phyloP scores from a whole-genome alignment of 2,329 filamentous ascomycete genomes.

The Aspergillus sp. region DNA sequence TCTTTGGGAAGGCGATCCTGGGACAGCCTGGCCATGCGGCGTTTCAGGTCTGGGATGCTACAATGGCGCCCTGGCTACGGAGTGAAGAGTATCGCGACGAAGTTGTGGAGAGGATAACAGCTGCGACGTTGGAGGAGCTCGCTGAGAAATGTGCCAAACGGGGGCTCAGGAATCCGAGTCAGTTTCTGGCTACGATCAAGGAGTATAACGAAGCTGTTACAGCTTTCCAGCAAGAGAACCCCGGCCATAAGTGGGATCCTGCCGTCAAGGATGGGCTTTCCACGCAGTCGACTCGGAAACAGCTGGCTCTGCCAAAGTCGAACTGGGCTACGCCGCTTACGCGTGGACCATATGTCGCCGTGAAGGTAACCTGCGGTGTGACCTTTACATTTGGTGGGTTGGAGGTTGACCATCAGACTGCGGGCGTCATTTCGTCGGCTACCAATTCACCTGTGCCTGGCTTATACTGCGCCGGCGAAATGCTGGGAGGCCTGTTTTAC shows the following conservation, averaged over 20 bases:
- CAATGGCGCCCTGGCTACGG: conserved; percentile 54
- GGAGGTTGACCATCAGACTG: conserved; percentile 54
- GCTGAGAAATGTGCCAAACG: conserved; percentile 48
- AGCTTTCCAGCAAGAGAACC: conserved; percentile 47
- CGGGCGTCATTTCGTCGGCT: conserved; percentile 39
- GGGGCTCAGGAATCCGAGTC: conserved; percentile 48
- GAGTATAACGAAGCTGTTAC: conserved; percentile 61
- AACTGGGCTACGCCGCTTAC: conserved; percentile 65
- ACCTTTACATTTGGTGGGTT: conserved; percentile 70
- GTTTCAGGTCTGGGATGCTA: conserved; percentile 65
- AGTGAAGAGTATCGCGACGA: conserved; percentile 63
- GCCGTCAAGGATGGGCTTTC: conserved; percentile 62
- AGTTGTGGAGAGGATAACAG: conserved; percentile 54
- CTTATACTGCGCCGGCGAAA: conserved; percentile 63
- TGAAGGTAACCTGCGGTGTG: conserved; percentile 64
- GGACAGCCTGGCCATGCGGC: conserved; percentile 57
- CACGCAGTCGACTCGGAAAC: conserved; percentile 52
- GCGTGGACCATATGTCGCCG: conserved; percentile 59
- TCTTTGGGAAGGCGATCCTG: conserved; percentile 63
- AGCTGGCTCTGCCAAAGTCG: conserved; percentile 56
- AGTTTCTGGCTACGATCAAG: conserved; percentile 53
- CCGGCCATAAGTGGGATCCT: conserved; percentile 55
- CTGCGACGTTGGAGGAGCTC: conserved; percentile 54
- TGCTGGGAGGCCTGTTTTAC: conserved; percentile 65
- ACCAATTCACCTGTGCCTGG: conserved; percentile 46